A percentile compares a stretch with the other conserved stretches of the same genome.
phyloP scores from a whole-genome alignment of 768 basidiomycete genomes.

The Lactarius sp. region DNA sequence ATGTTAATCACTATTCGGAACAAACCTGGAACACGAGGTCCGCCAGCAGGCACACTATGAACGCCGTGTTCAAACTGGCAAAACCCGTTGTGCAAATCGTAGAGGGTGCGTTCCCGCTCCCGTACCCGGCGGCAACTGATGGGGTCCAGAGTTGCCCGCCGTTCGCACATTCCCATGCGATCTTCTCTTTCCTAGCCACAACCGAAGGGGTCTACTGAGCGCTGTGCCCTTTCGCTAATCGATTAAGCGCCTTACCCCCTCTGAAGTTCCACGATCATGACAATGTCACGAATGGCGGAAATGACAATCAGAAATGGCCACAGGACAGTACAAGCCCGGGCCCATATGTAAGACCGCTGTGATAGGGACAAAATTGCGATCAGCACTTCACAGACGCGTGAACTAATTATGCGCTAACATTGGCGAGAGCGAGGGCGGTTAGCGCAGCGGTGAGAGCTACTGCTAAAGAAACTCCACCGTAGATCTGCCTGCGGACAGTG shows the following conservation, averaged over 20 bases:
- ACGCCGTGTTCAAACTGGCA: constrained; percentile 55
- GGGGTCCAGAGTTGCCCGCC: constrained; percentile 59
- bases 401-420: constrained; percentile 37
- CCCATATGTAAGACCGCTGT: constrained; percentile 68
- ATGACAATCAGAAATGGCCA: constrained; percentile 72
- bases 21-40: constrained; percentile 65
- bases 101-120: constrained; percentile 44
- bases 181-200: constrained; percentile 53
- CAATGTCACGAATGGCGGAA: constrained; percentile 55
- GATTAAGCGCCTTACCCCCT: constrained; percentile 49
- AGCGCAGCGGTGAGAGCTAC: constrained; percentile 49
- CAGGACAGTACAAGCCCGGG: constrained; percentile 55
- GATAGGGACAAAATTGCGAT: constrained; percentile 18
- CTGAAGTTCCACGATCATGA: constrained; percentile 71
- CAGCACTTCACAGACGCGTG: constrained; percentile 26
- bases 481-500: constrained; percentile 49
- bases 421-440: constrained; percentile 55
- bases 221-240: constrained; percentile 11
- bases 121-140: constrained; percentile 40
- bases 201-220: constrained; percentile 5
- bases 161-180: constrained; percentile 68
- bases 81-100: constrained; percentile 59
- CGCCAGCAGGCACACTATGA: constrained; percentile 56
- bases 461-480: constrained; percentile 58
- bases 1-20: constrained; percentile 21